These are phyloP conservation scores for Entomortierella lignicola DNA, from an alignment of 192 early-diverging fungal species.

Conservation along the genomic window DNA sequence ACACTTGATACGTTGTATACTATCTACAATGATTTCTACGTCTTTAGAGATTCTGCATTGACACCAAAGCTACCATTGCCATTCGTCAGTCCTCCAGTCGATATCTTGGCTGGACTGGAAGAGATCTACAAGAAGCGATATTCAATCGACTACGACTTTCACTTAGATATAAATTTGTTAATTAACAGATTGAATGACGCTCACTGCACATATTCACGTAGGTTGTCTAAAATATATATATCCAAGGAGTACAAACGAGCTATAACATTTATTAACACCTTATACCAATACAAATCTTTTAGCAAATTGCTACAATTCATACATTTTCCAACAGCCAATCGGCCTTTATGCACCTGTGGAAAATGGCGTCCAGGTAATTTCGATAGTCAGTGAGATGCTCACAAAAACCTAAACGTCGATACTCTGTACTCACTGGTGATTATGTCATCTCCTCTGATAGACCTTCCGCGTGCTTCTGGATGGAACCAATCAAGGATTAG, in stretches of 20 bases:
- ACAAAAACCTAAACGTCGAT: too few species aligned
- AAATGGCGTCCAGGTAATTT: slow-evolving; percentile 11
- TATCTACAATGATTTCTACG: slow-evolving; percentile 17
- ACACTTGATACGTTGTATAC: slow-evolving; percentile 18
- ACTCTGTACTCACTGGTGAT: neutral
- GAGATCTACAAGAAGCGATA: slow-evolving; percentile 13
- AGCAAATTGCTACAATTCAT: slow-evolving; percentile 2
- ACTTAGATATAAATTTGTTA: neutral
- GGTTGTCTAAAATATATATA: too few species aligned
- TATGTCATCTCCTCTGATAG: neutral
- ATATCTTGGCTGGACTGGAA: slow-evolving; percentile 2
- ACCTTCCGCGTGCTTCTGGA: slow-evolving; percentile 8
- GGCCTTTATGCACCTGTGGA: slow-evolving; percentile 16
- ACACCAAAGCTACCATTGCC: slow-evolving; percentile 4
- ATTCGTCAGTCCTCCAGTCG: slow-evolving; percentile 11
- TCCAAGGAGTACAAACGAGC: too few species aligned
- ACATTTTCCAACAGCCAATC: neutral
- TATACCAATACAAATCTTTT: too few species aligned
- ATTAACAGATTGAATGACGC: slow-evolving; percentile 13
- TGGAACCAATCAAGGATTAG: neutral
- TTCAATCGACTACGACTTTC: slow-evolving; percentile 17
- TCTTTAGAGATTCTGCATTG: slow-evolving; percentile 23
- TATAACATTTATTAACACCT: neutral
- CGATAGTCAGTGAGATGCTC: too few species aligned
- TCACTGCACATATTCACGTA: slow-evolving; percentile 21